Base-by-base conservation (phyloP, 2,329 filamentous ascomycete genomes). In the Bisporella sp. region DNA sequence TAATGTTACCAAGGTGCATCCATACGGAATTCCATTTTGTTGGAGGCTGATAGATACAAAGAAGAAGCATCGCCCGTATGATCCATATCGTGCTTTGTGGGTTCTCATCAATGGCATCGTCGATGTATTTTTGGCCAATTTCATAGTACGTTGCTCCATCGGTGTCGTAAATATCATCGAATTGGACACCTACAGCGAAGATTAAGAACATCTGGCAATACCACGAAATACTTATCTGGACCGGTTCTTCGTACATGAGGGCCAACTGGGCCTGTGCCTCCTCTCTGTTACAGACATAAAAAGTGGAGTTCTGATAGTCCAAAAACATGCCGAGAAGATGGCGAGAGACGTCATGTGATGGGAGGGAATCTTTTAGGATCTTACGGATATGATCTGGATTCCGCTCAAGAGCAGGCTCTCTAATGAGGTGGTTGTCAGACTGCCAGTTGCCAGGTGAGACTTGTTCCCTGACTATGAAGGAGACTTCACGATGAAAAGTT, bases 191-290 rank as follows among this genome's bases (percentile, higher is more conserved):
- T 39, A 54, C 45, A 37, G 52, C 46, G 45, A 54, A 52, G 42
- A 54, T 51, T 40, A 54, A 49, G 46, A 54, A 54, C 52, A 54
- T 54, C 47, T 54, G 49, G 44, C 52, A 54, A 45, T 49, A 50
- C 52, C 52, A 54, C 46, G 52, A 52, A 41, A 54, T 49, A 47
- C 41, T 52, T n/a, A 54, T 49, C 37, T 29, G 31, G 12, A 33
- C 46, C 32, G 47, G 46, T 21, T 50, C 41, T 46, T 54, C 48
- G 42, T 54, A 54, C 48, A 54, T 54, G 42, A 54, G 47, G 31
- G 42, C 39, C 39, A 54, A 42, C 31, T 54, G 52, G 4, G 41
- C 48, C 28, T 46, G 45, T n/a, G 42, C 45, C 42, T 54, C 48
- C 35, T 45, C 48, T 40, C 46, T 45, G 31, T 47, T 54, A 41